Conservation (phyloP, 495 filamentous ascomycete species). For the Chaetomium tenue region DNA sequence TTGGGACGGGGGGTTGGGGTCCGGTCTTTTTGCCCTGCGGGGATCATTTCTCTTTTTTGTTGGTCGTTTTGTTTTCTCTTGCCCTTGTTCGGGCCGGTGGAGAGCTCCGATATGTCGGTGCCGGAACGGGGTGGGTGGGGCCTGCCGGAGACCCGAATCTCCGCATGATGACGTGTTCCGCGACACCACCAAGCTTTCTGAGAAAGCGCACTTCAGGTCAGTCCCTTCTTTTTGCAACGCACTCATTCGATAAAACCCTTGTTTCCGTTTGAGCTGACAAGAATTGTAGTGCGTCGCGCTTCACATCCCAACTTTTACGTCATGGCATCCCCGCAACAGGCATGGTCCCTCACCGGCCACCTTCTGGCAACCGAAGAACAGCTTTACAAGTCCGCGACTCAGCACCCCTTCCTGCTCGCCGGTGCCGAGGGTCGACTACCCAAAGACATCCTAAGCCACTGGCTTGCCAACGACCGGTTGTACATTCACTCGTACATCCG, state of each 20-base stretch:
- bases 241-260: background rate
- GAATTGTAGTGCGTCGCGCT: background rate
- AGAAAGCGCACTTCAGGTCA: too few relatives aligned
- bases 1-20: too few relatives aligned
- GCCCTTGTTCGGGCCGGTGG: too few relatives aligned
- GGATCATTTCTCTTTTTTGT: too few relatives aligned
- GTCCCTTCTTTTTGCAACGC: too few relatives aligned
- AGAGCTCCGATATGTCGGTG: too few relatives aligned
- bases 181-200: too few relatives aligned
- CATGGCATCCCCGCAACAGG: constrained; percentile 12
- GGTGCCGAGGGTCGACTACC: constrained; percentile 63
- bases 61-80: too few relatives aligned
- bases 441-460: constrained; percentile 56
- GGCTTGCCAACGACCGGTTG: constrained; percentile 73
- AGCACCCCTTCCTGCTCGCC: constrained; percentile 64
- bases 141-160: too few relatives aligned
- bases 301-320: background rate
- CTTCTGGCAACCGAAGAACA: constrained; percentile 44
- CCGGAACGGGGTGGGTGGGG: too few relatives aligned
- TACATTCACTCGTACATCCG: constrained; percentile 69
- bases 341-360: constrained; percentile 51
- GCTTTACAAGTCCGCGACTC: constrained; percentile 57
- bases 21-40: too few relatives aligned
- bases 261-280: background rate
- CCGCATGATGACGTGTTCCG: too few relatives aligned